Conservation (phyloP, 2,329 filamentous ascomycete genomes). For the Aureobasidium leucospermi region DNA sequence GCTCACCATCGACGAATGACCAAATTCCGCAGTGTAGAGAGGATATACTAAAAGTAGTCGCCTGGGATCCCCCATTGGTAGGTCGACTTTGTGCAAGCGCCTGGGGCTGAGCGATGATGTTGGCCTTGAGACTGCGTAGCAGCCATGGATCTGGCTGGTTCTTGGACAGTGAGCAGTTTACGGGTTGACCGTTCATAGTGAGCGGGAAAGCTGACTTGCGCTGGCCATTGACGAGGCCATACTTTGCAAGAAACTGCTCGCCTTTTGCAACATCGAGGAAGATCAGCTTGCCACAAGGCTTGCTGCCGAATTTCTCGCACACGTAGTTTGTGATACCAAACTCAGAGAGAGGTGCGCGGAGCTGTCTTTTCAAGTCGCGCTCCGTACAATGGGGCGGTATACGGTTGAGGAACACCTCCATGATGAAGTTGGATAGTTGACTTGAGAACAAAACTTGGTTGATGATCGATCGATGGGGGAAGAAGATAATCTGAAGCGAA, state of each 20-base stretch:
- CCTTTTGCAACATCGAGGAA: conserved; percentile 36
- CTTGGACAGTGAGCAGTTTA: conserved; percentile 20
- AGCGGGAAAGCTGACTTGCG: conserved; percentile 12
- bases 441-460: not conserved
- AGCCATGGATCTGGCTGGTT: conserved; percentile 19
- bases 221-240: conserved; percentile 22
- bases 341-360: conserved; percentile 31
- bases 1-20: conserved; percentile 31
- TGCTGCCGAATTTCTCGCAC: conserved; percentile 36
- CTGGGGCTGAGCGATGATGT: conserved; percentile 15
- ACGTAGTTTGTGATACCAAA: conserved; percentile 37
- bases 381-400: conserved; percentile 37
- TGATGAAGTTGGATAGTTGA: conserved; percentile 18
- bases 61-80: not conserved
- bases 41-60: conserved; percentile 27
- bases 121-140: conserved; percentile 21
- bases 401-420: conserved; percentile 43
- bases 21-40: conserved; percentile 38
- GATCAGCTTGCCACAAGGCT: conserved; percentile 39
- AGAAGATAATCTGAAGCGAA: too few relatives aligned
- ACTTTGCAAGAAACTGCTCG: conserved; percentile 34
- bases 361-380: conserved; percentile 34
- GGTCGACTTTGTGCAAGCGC: not conserved
- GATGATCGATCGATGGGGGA: too few relatives aligned
- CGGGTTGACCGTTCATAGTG: conserved; percentile 10